Evolutionary conservation across 2,329 filamentous ascomycete genomes (phyloP).

Genomic region (Emydomyces testavorans): DNA sequence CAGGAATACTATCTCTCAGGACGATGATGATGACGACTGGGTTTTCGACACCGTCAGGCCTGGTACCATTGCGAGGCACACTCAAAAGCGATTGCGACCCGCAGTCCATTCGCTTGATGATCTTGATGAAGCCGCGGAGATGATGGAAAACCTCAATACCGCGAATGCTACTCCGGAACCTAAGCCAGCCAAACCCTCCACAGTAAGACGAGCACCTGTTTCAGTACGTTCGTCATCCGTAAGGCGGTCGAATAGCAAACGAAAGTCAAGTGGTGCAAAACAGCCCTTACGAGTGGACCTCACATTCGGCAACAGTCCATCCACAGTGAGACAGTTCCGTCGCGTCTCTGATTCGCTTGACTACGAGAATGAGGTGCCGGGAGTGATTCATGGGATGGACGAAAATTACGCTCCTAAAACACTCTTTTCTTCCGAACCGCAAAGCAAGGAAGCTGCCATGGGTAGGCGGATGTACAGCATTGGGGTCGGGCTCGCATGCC

Average conservation of each 20-base stretch:
- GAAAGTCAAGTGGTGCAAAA: slow-evolving; percentile 45
- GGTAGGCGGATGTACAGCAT: slow-evolving; percentile 72
- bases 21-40: slow-evolving; percentile 72
- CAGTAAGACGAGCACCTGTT: slow-evolving; percentile 39
- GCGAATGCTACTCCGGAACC: slow-evolving; percentile 36
- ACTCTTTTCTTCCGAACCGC: slow-evolving; percentile 20
- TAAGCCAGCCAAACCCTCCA: slow-evolving; percentile 49
- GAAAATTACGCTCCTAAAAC: slow-evolving; percentile 33
- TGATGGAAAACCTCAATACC: slow-evolving; percentile 32
- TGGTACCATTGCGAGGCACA: slow-evolving; percentile 48
- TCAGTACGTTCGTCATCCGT: slow-evolving; percentile 36
- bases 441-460: slow-evolving; percentile 68
- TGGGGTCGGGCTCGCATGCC: slow-evolving; percentile 68
- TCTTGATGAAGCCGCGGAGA: slow-evolving; percentile 29
- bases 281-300: slow-evolving; percentile 78
- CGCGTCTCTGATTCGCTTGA: slow-evolving; percentile 62
- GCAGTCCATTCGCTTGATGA: slow-evolving; percentile 28
- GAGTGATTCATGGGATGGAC: slow-evolving; percentile 25
- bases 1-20: slow-evolving; percentile 50
- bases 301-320: slow-evolving; percentile 86
- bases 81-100: slow-evolving; percentile 37
- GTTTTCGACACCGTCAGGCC: slow-evolving; percentile 87
- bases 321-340: slow-evolving; percentile 82
- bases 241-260: slow-evolving; percentile 32
- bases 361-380: slow-evolving; percentile 20